A percentile compares a stretch with the other conserved stretches of the same genome.
phyloP scores from a whole-genome alignment of 345 rosid genomes.

The rapeseed (Brassica napus) region Da-Ae NC_063434.1:21995001-21995500 shows the following conservation, averaged over 20 bases:
- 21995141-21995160: neutral
- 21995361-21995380: neutral
- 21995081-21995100: too few species aligned
- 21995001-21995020: neutral
- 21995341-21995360: slow-evolving; percentile 6
- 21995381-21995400: neutral
- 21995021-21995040: too few species aligned
- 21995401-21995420: slow-evolving; percentile 28
- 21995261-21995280: neutral
- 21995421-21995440: neutral
- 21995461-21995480: slow-evolving; percentile 26
- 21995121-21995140: neutral
- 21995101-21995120: neutral
- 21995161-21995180: neutral
- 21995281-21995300: neutral
- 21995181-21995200: neutral
- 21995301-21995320: slow-evolving; percentile 18
- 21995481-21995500: slow-evolving; percentile 28
- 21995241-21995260: neutral
- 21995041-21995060: neutral
- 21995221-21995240: neutral
- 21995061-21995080: neutral
- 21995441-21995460: neutral
- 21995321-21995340: slow-evolving; percentile 7
- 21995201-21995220: neutral